phyloP scores from a whole-genome alignment of 2,329 filamentous ascomycete species.

The Arthroderma uncinatum region DNA sequence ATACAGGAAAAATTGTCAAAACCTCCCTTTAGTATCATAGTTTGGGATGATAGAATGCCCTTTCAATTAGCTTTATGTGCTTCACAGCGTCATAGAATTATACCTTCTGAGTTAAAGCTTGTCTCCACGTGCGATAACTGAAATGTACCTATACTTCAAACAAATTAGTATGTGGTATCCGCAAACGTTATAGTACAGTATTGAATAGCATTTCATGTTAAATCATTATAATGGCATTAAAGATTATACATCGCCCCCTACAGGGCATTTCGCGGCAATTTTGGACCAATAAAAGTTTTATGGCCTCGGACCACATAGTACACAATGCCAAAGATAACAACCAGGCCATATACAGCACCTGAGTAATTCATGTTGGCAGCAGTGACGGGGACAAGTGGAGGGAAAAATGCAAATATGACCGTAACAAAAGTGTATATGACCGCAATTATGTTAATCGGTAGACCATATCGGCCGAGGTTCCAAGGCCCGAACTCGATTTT shows the following conservation, averaged over 20 bases:
- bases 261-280: neutral
- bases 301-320: constrained; percentile 29
- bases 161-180: neutral
- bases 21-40: neutral
- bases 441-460: constrained; percentile 11
- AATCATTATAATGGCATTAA: neutral
- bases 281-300: neutral
- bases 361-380: constrained; percentile 18
- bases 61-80: no score
- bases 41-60: neutral
- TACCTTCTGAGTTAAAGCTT: no score
- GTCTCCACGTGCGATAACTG: no score
- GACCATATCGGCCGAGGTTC: constrained; percentile 30
- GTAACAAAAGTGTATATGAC: constrained; percentile 8
- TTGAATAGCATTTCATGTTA: neutral
- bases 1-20: neutral
- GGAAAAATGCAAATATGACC: constrained; percentile 13
- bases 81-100: no score
- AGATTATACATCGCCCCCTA: neutral
- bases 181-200: neutral
- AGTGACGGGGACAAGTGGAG: neutral
- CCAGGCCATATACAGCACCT: constrained; percentile 32
- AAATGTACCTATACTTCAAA: no score
- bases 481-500: constrained; percentile 35
- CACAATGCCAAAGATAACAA: constrained; percentile 29